These are phyloP conservation scores for Ampelomyces quisqualis DNA, from an alignment of 2,329 filamentous ascomycete species.

Conservation along the genomic window DNA sequence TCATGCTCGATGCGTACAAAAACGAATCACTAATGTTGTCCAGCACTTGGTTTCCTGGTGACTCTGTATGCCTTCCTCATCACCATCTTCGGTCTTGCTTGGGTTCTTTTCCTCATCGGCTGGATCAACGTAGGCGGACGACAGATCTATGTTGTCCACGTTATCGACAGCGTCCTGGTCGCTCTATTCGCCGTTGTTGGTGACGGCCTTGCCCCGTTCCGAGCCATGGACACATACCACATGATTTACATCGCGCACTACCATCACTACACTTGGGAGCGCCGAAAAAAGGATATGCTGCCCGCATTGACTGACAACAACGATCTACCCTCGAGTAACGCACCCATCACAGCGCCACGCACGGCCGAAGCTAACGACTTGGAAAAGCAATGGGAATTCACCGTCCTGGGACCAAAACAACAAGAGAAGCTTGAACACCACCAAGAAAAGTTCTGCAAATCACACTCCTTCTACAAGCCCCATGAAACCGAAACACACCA, in stretches of 20 bases:
- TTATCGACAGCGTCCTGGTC: constrained; percentile 60
- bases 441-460: constrained; percentile 75
- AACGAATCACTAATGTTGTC: background rate
- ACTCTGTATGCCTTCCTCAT: constrained; percentile 81
- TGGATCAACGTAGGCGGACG: constrained; percentile 80
- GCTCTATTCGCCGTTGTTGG: constrained; percentile 64
- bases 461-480: constrained; percentile 86
- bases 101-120: constrained; percentile 87
- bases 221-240: constrained; percentile 80
- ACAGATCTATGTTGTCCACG: constrained; percentile 62
- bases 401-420: constrained; percentile 65
- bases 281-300: constrained; percentile 62
- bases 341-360: constrained; percentile 47
- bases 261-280: constrained; percentile 64
- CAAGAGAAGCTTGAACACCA: constrained; percentile 73
- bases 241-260: constrained; percentile 81
- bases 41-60: constrained; percentile 76
- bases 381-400: constrained; percentile 51
- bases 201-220: constrained; percentile 67
- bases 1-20: too few relatives aligned
- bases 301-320: constrained; percentile 67
- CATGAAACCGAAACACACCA: constrained; percentile 81
- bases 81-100: constrained; percentile 80
- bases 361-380: constrained; percentile 38
- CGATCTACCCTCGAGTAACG: constrained; percentile 58